Base-by-base conservation (phyloP, 345 rosid species). In the Pugionium cornutum region DNA sequence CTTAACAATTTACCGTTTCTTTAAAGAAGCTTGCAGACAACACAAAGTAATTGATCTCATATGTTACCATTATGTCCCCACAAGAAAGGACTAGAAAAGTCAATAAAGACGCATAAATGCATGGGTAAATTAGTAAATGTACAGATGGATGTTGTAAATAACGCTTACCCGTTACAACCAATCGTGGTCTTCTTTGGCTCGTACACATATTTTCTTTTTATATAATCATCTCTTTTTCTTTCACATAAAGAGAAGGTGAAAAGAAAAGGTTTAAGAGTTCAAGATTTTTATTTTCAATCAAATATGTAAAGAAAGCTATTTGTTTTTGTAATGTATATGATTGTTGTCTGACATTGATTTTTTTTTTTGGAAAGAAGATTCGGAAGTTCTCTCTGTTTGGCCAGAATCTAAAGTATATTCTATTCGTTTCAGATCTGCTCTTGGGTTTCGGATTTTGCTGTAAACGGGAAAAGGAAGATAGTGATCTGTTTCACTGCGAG, bases 341-440 rank as follows among this genome's bases (percentile, higher is more conserved):
- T 62, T 61, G 8, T 39, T 44, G 47, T 53, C 74, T 64, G 70
- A 70, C 47, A 62, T 40, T 45, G 39, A 46, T 31, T 50, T 11
- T 11, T 44, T 28, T 32, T 0, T 4, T 57, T 28, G 4, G 3
- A 9, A 34, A 42, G 3, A 62, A 53, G 49, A 53, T 41, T 70
- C 61, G 40, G 47, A 62, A 53, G 27, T 62, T 37, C 27, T 51
- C 40, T 64, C 41, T 52, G 57, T 46, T 47, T 68, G 51, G 72
- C 40, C 64, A 56, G 64, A 57, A 57, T 51, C 68, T 64, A 62
- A 43, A 51, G 62, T 53, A 37, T 53, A 70, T 62, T 62, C 62
- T 53, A 53, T 70, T 45, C 4, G 28, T 46, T 62, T 42, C 74
- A 70, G 74, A 70, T 70, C 74, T 70, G 42, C 62, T 62, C 62